Evolutionary conservation across 768 basidiomycete genomes (phyloP), one percentile per base, ranked within the genome.

Genomic region (Hebeloma cylindrosporum): DNA sequence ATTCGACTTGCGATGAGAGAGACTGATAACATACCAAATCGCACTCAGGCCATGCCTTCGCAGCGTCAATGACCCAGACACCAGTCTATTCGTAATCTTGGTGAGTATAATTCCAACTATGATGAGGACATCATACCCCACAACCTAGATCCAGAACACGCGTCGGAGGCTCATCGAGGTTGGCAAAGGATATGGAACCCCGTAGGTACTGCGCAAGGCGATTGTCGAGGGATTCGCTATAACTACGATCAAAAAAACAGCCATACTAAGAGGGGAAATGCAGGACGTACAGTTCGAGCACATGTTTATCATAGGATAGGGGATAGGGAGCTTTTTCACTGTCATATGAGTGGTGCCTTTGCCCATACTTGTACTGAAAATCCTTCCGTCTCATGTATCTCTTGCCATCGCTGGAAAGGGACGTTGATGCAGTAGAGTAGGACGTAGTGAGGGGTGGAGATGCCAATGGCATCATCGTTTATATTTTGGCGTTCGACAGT

Each of bases 281-380:
- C 32, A 49, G 36, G 13, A 71, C 81, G 59, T 62, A 88, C 87
- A 85, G 65, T 56, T 88, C 85, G 30, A 88, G 65, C 42, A 86
- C 68, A 31, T 80, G 66, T 39, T 72, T 73, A 59, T 87, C 82
- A 60, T 88, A 89, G 18, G 79, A 82, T 27, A 85, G 59, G 1
- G 88, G 88, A 68, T 90, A 90, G 2, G 86, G 88, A 2, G 84
- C 88, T 67, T 89, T 88, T 60, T 86, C 83, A 28, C 72, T 74
- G 50, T 82, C 82, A 57, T 81, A 82, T 13, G 77, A 71, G 59
- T 88, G 88, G 47, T 84, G 81, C 42, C 71, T 72, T 35, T 76
- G 77, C 34, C 85, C 85, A 55, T 82, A 60, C 55, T 82, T 85
- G 58, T 85, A 85, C 37, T 75, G 75, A 44, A 69, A 73, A 60